phyloP scores from a whole-genome alignment of 495 filamentous ascomycete species.

The Neurospora intermedia region DNA sequence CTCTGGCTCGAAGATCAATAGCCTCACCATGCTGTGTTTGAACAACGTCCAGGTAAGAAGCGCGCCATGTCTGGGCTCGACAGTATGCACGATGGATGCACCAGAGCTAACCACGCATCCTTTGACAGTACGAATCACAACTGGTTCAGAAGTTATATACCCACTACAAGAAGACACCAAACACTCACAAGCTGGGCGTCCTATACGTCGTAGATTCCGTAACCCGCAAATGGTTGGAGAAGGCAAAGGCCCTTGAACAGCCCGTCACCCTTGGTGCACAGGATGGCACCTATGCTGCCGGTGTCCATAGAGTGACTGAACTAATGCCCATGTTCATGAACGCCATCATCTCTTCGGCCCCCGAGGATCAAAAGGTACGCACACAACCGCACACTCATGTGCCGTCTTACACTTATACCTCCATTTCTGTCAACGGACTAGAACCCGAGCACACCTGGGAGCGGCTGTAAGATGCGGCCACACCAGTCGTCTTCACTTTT shows the following conservation, averaged over 20 bases:
- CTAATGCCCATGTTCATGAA: slow-evolving; percentile 88
- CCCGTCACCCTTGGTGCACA: slow-evolving; percentile 61
- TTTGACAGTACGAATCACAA: slow-evolving; percentile 76
- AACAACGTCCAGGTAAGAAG: slow-evolving; percentile 84
- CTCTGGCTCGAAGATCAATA: slow-evolving; percentile 76
- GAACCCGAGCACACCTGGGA: not conserved
- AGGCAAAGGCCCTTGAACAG: slow-evolving; percentile 78
- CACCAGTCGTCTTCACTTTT: not conserved
- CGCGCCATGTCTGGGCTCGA: not conserved
- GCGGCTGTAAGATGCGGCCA: not conserved
- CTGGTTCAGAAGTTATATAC: slow-evolving; percentile 93
- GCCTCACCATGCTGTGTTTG: slow-evolving; percentile 75
- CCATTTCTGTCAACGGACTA: not conserved
- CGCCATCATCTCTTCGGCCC: slow-evolving; percentile 81
- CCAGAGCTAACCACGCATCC: slow-evolving; percentile 21
- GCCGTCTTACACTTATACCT: not conserved
- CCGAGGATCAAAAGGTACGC: slow-evolving; percentile 98
- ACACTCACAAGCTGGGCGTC: slow-evolving; percentile 94
- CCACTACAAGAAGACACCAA: slow-evolving; percentile 91
- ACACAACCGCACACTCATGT: slow-evolving; percentile 10
- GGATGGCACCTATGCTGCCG: slow-evolving; percentile 89
- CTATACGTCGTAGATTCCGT: slow-evolving; percentile 99
- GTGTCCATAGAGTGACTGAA: slow-evolving; percentile 93
- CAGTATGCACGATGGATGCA: not conserved
- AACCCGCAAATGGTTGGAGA: slow-evolving; percentile 96